phyloP scores from a whole-genome alignment of 148 eudicot species.

The Rhododendron ferrugineum region DNA sequence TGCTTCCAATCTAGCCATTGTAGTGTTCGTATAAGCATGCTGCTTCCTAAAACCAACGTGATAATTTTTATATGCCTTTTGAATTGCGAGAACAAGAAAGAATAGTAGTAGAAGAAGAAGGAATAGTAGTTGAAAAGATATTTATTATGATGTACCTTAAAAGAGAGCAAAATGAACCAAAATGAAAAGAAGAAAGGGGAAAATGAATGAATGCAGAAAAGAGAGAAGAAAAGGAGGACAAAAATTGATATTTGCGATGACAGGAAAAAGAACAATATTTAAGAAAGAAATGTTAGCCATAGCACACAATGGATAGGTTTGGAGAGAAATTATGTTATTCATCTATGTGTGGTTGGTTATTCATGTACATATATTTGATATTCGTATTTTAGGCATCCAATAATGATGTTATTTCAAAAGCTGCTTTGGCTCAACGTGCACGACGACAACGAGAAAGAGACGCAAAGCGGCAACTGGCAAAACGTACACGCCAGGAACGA shows the following conservation, averaged over 20 bases:
- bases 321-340: neutral
- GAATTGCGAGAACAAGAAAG: neutral
- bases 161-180: neutral
- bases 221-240: neutral
- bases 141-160: neutral
- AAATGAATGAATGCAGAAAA: neutral
- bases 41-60: neutral
- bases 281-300: neutral
- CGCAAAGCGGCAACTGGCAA: neutral
- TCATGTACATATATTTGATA: neutral
- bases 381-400: neutral
- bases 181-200: neutral
- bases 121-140: neutral
- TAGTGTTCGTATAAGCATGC: neutral
- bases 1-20: neutral
- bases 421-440: conserved; percentile 3
- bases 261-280: neutral
- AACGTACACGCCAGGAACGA: neutral
- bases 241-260: neutral
- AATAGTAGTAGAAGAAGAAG: neutral
- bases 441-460: conserved; percentile 3
- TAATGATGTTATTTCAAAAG: neutral
- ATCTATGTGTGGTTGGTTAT: neutral
- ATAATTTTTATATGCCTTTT: neutral
- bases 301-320: neutral